These are phyloP conservation scores for Solanum ahanhuiri DNA, from an alignment of 257 asterid species.

Conservation along the genomic window DNA sequence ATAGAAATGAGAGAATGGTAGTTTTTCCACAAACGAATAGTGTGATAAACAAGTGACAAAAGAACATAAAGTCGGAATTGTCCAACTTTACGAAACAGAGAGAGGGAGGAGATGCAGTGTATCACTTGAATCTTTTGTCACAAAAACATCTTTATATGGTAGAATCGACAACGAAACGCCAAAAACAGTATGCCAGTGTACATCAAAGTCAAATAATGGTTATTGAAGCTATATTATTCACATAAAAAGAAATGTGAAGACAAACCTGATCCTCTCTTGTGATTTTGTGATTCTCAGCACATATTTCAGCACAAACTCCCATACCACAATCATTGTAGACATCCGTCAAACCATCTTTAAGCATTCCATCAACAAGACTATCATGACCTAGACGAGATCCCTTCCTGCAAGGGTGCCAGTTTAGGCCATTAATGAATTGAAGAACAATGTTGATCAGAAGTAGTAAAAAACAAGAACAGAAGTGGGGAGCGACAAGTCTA, in stretches of 20 bases:
- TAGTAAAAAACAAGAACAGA: background rate
- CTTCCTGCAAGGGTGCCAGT: conserved; percentile 46
- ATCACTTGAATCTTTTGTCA: background rate
- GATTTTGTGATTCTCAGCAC: conserved; percentile 74
- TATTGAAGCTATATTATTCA: background rate
- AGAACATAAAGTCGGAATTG: background rate
- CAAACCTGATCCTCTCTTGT: conserved; percentile 92
- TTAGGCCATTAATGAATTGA: conserved; percentile 1
- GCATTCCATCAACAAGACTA: conserved; percentile 95
- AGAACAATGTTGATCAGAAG: background rate
- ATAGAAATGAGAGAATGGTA: background rate
- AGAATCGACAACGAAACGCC: background rate
- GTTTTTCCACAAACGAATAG: background rate
- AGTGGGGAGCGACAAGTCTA: background rate
- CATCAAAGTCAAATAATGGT: background rate
- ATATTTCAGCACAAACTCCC: conserved; percentile 98
- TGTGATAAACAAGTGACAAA: background rate
- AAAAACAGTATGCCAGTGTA: background rate
- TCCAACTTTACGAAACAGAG: background rate
- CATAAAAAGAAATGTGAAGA: background rate
- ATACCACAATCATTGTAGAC: conserved; percentile 84
- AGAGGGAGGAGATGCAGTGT: background rate
- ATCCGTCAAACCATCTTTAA: conserved; percentile 97
- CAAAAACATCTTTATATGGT: background rate
- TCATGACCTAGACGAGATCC: conserved; percentile 98